Evolutionary conservation across 176 grass and related monocot species (phyloP).

Genomic region (Hyparrhenia diplandra): DNA sequence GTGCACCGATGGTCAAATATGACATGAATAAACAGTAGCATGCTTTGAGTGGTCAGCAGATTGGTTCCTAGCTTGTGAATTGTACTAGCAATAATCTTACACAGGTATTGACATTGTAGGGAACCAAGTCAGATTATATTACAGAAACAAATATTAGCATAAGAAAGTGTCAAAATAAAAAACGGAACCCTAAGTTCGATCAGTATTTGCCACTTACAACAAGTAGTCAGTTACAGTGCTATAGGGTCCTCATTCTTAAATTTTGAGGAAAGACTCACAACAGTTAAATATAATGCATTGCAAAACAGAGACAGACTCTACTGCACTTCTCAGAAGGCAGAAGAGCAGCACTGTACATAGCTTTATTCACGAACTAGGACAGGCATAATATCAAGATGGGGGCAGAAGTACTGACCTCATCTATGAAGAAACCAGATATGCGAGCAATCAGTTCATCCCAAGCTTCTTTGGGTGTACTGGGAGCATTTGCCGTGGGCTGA

Average conservation of each 20-base stretch:
- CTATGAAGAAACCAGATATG: conserved; percentile 57
- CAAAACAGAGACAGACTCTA: neutral
- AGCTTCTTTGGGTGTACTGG: conserved; percentile 68
- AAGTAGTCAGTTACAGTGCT: neutral
- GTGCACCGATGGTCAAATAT: neutral
- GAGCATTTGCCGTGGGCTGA: conserved; percentile 39
- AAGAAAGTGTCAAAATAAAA: neutral
- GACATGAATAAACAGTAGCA: neutral
- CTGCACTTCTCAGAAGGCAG: neutral
- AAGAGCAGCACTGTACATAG: neutral
- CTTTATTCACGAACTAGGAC: neutral
- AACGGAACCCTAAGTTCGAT: neutral
- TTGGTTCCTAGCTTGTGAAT: neutral
- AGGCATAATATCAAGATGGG: conserved; percentile 8
- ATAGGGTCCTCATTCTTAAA: neutral
- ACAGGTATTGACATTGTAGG: neutral
- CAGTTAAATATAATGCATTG: neutral
- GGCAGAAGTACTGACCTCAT: conserved; percentile 50
- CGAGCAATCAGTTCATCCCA: conserved; percentile 77
- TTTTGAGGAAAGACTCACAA: neutral
- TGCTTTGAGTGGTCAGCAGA: neutral
- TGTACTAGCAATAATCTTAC: neutral
- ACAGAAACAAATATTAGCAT: neutral
- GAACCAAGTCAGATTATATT: neutral
- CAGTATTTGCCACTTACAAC: neutral